Evolutionary conservation across 202 grass and related monocot genomes (phyloP), one percentile per base, ranked within the genome.

Genomic region (Alloteropsis angusta): DNA sequence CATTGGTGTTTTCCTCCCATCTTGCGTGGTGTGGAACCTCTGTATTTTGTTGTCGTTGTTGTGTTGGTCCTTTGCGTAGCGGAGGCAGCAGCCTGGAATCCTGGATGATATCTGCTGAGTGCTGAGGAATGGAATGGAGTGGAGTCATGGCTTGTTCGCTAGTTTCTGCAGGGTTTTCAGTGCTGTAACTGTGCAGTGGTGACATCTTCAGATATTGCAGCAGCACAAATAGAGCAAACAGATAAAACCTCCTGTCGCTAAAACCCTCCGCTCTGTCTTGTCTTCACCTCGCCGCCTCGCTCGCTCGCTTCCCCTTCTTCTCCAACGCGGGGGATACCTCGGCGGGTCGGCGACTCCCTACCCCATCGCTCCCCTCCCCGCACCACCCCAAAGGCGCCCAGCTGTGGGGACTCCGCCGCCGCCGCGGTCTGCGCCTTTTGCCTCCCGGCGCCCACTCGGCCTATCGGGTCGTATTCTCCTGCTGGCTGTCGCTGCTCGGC

Each of bases 161-260:
- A 30, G 28, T 30, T 30, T 30, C 28, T 30, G 28, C n/a, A n/a
- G n/a, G n/a, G n/a, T n/a, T n/a, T n/a, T n/a, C n/a, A n/a, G n/a
- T n/a, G 22, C 11, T 28, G 37, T 15, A 39, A 12, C 35, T 21
- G 60, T 39, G 35, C 0, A 18, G 30, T 64, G 60, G n/a, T n/a
- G n/a, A 39, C 35, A 14, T 65, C 19, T 66, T 18, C 38, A 66
- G 63, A 67, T 44, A 68, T 68, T 45, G 41, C 38, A 21, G 53
- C 19, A 25, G 8, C 48, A 19, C 1, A 52, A 52, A 50, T 2
- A 1, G 13, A 43, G 28, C 2, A 38, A 68, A 30, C 38, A 50
- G 81, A 84, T 77, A 84, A 83, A 84, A 70, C 82, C 74, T 70
- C 14, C 22, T 26, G 11, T 15, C 48, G 18, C 71, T 84, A 84